Base-by-base conservation (phyloP, 2,329 filamentous ascomycete genomes). In the Fusarium sp. region DNA sequence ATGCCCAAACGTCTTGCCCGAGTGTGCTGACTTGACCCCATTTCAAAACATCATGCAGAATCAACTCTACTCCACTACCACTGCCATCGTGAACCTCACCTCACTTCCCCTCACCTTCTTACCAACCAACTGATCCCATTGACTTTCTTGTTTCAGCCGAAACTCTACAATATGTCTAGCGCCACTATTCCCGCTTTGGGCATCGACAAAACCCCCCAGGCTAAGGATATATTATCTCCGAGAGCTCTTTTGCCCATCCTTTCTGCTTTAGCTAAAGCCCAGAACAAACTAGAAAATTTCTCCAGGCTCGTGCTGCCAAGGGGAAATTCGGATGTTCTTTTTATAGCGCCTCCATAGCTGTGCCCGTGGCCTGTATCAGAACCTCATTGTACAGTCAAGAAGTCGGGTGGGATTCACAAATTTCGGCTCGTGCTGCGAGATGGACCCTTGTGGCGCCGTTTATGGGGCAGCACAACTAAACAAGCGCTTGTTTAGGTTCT, bases 401-500 rank as follows among this genome's bases (percentile, higher is more conserved):
- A 57, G 62, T 63, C 20, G 37, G 57, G 55, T 60, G 48, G 23
- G 60, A 64, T 66, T 65, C 57, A 49, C 67, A 74, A 72, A 75
- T 75, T 70, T 74, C 67, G 67, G 57, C 64, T 67, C 40, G 26
- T 67, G 48, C 56, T 69, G 71, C 49, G 55, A 37, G 64, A 72
- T 60, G 48, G 56, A 65, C 61, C 69, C 71, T 69, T 73, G 71
- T 70, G 71, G 73, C 73, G 59, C 54, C 46, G 52, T 60, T 71
- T 64, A 73, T 45, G 67, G 70, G 68, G 61, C 65, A 49, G 41
- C 42, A 30, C 41, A 45, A 37, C 62, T 18, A 38, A 52, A 23
- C 46, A 53, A 59, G 55, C 59, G 48, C 52, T 49, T 58, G 42
- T 27, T 65, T 65, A 20, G 23, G 18, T 33, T 60, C n/a, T 48